Evolutionary conservation across 208 protist genomes (phyloP).

Genomic region (Crithidia thermophila): DNA sequence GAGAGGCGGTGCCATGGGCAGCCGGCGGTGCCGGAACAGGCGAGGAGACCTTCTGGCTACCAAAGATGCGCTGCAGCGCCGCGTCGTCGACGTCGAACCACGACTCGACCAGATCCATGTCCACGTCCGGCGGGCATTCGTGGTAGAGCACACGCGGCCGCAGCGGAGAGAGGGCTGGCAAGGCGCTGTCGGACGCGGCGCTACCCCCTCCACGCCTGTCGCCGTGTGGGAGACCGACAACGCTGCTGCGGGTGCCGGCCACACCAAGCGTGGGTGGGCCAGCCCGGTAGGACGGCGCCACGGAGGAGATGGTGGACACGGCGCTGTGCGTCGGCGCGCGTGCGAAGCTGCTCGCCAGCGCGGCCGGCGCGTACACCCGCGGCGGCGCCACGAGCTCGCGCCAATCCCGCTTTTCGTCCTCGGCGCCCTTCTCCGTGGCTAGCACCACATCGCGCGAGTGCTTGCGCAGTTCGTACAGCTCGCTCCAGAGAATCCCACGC

Average conservation of each 20-base stretch:
- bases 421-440: neutral
- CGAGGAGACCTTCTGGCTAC: neutral
- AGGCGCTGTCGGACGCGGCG: no score
- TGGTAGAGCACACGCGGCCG: constrained; percentile 23
- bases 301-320: neutral
- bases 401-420: constrained; percentile 19
- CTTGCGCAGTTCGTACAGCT: constrained; percentile 53
- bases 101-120: constrained; percentile 17
- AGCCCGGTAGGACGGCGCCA: neutral
- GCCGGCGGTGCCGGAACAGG: no score
- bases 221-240: no score
- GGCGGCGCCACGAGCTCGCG: constrained; percentile 30
- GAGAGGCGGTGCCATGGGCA: no score
- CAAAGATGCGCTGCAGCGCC: constrained; percentile 6
- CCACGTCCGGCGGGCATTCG: constrained; percentile 20
- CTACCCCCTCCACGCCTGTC: no score
- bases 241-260: no score
- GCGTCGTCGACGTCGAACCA: constrained; percentile 23
- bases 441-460: neutral
- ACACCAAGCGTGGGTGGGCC: no score
- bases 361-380: constrained; percentile 16
- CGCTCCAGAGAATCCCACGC: constrained; percentile 72
- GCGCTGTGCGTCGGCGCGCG: neutral
- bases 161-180: neutral
- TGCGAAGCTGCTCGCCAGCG: neutral